These are phyloP conservation scores for Dichotomocladium elegans DNA, from an alignment of 371 early-diverging fungal genomes.

Conservation along the genomic window DNA sequence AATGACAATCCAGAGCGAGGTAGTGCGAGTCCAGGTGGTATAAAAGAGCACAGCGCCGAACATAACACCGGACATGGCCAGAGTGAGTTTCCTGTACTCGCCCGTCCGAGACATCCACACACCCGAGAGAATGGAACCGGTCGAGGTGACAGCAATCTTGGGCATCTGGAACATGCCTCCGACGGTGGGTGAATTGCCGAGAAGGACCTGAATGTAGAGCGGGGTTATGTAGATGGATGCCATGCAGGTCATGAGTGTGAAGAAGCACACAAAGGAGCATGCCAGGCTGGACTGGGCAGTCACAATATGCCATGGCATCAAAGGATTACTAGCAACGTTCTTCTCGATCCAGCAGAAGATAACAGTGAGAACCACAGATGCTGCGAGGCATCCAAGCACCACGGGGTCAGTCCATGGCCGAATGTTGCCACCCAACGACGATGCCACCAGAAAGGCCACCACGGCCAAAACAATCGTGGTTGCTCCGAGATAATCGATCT, in stretches of 20 bases:
- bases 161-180: constrained; percentile 42
- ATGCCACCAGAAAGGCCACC: constrained; percentile 53
- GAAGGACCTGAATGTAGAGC: constrained; percentile 33
- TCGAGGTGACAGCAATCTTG: constrained; percentile 25
- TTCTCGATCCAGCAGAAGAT: constrained; percentile 57
- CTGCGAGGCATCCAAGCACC: constrained; percentile 53
- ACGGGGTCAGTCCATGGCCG: constrained; percentile 57
- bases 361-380: constrained; percentile 35
- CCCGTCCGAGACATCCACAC: constrained; percentile 43
- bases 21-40: constrained; percentile 15
- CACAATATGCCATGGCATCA: constrained; percentile 52
- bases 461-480: constrained; percentile 46
- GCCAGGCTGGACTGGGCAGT: constrained; percentile 36
- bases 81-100: constrained; percentile 29
- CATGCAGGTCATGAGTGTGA: constrained; percentile 29
- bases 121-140: constrained; percentile 38
- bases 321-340: constrained; percentile 55
- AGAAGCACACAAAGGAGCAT: constrained; percentile 31
- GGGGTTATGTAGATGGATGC: constrained; percentile 31
- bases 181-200: constrained; percentile 34
- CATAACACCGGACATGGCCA: constrained; percentile 10
- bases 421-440: constrained; percentile 64
- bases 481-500: constrained; percentile 66
- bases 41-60: constrained; percentile 23
- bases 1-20: constrained; percentile 16